Base-by-base conservation (phyloP, 345 rosid genomes). In the Camelina neglecta region DNA sequence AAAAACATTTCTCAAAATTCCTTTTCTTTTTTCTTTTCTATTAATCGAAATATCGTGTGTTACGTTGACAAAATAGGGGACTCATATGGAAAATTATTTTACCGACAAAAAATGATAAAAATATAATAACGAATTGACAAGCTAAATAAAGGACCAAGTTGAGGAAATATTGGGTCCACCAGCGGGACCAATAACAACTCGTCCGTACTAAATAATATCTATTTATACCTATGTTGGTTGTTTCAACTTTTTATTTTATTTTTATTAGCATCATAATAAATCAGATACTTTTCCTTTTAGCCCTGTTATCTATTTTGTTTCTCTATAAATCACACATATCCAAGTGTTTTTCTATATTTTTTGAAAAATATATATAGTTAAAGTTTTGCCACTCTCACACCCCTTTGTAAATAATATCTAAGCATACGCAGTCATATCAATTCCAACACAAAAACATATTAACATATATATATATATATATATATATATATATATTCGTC, bases 201-300 rank as follows among this genome's bases (percentile, higher is more conserved):
- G 29, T 75, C 74, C 79, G 74, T 75, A 75, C 74, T 23, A 42
- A 29, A 75, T 50, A 50, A 68, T 67, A 69, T 75, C 68, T 74
- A 67, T 67, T 65, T 65, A 41, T 67, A 41, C 26, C 45, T 75
- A 67, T 67, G 48, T 67, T 75, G 50, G 31, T 39, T 74, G 44
- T 67, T 75, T 75, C 62, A 36, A 6, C 1, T 49, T 75, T 35
- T 35, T 33, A 33, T 33, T 33, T 33, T 33, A 31, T 31, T 31
- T 65, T 36, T 60, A 21, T 42, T 42, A 54, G 65, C 75, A 69
- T 67, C 48, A 75, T 41, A 51, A 75, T 41, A 51, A 60, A 69
- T 60, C 74, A 41, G 45, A 36, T 57, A 67, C 21, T 59, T 41
- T 20, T 39, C 47, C 29, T 29, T 41, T 20, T 35, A 47, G 50